phyloP scores from a whole-genome alignment of 2,329 filamentous ascomycete genomes.

The Stachybotrys chartarum region DNA sequence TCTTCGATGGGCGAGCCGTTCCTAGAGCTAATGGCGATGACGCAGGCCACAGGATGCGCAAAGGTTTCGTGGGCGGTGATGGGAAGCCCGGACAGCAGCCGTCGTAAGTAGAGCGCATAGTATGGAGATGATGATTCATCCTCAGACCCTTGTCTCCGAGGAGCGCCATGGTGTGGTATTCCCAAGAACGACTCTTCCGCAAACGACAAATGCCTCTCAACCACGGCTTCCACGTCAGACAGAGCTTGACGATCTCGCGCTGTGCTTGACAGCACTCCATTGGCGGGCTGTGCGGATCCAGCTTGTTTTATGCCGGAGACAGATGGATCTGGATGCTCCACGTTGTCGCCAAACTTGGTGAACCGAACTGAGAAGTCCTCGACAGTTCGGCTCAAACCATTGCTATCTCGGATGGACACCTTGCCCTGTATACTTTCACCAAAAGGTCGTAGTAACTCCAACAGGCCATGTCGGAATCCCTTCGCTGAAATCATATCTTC shows the following conservation, averaged over 20 bases:
- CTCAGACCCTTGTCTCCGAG: conserved; percentile 34
- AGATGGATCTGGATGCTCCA: conserved; percentile 42
- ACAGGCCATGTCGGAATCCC: conserved; percentile 74
- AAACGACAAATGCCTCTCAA: conserved; percentile 71
- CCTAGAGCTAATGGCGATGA: conserved; percentile 90
- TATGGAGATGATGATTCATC: conserved; percentile 69
- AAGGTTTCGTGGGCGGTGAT: conserved; percentile 87
- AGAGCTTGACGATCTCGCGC: conserved; percentile 30
- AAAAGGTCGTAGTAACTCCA: conserved; percentile 83
- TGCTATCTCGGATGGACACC: conserved; percentile 83
- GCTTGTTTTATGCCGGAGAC: conserved; percentile 17
- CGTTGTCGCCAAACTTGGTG: conserved; percentile 56
- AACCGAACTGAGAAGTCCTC: conserved; percentile 92
- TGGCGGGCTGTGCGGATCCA: conserved; percentile 30
- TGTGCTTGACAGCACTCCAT: conserved; percentile 17
- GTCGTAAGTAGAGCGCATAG: conserved; percentile 77
- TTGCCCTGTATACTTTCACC: conserved; percentile 84
- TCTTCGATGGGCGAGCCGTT: conserved; percentile 81
- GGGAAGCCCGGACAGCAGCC: conserved; percentile 72
- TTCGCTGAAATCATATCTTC: conserved; percentile 75
- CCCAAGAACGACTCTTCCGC: conserved; percentile 54
- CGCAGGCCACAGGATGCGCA: conserved; percentile 85
- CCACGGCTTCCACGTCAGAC: conserved; percentile 68
- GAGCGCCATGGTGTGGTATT: conserved; percentile 25
- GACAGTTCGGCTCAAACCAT: conserved; percentile 72